Conservation (phyloP, 495 filamentous ascomycete species). For the Penicillium waksmanii region DNA sequence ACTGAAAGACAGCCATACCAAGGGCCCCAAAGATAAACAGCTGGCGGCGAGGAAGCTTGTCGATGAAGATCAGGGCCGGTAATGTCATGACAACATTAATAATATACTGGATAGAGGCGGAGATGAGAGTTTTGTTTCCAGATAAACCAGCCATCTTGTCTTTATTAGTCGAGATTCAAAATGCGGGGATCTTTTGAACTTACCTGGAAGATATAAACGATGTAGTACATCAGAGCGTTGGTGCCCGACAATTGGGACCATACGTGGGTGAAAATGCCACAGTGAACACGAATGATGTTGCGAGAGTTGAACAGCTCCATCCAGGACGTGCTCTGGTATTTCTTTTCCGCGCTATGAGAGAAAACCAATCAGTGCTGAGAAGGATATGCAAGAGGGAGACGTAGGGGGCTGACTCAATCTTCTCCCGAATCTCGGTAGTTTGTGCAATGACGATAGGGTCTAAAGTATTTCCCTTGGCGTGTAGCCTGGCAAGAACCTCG, state of each 20-base stretch:
- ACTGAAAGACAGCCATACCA: conserved; percentile 54
- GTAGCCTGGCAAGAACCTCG: conserved; percentile 54
- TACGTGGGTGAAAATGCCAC: conserved; percentile 76
- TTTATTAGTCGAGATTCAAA: not conserved
- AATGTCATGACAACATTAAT: conserved; percentile 72
- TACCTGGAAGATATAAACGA: conserved; percentile 72
- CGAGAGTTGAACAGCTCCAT: conserved; percentile 60
- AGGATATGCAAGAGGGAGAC: not conserved
- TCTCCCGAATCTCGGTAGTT: conserved; percentile 22
- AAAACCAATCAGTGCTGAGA: conserved; percentile 1
- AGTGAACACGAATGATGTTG: conserved; percentile 68
- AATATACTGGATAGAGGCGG: conserved; percentile 77
- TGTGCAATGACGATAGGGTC: conserved; percentile 22
- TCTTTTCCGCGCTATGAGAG: conserved; percentile 24
- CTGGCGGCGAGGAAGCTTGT: conserved; percentile 55
- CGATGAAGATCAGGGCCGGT: conserved; percentile 61
- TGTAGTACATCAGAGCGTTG: conserved; percentile 81
- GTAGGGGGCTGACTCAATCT: conserved; percentile 22
- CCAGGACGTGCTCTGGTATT: conserved; percentile 52
- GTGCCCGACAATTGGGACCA: conserved; percentile 78
- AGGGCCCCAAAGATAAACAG: conserved; percentile 55
- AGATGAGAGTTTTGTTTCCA: conserved; percentile 56
- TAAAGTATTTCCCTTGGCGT: conserved; percentile 18
- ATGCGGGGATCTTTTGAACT: not conserved
- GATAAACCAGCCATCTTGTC: conserved; percentile 38